Base-by-base conservation (phyloP, 306 rosid species). In the Sesbania bispinosa region DNA sequence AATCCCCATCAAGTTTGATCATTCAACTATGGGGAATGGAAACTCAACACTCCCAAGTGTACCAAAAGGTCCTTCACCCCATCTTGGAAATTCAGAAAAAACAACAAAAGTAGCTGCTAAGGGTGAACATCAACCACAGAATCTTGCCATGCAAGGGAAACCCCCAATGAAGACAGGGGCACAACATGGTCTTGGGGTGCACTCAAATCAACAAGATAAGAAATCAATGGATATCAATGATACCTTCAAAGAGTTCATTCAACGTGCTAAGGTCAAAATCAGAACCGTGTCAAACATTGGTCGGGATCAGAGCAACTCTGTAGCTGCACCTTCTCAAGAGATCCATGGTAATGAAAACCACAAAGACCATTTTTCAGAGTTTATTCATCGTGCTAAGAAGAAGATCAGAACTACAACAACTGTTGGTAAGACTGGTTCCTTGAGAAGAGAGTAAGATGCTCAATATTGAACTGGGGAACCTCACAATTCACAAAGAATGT, bases 351-450 rank as follows among this genome's bases (percentile, higher is more conserved):
- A 46, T 16, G 90, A 69, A 8, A 20, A 46, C 41, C 57, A 18
- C 0, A 72, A 63, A 30, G 88, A 89, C 24, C 77, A 72, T 3
- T 82, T 82, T 52, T 73, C 84, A 0, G 88, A 81, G 26, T 90
- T 76, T 32, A 86, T 88, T 63, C 68, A 69, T 1, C 74, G 43
- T 5, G 79, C 69, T 6, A 83, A 64, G 83, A 72, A 54, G 67
- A 90, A 69, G 80, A 67, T 88, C 59, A 76, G 85, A 43, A 24
- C 84, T 60, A 48, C 80, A 29, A 78, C 92, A 1, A 67, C 21
- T 0, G 43, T 41, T 27, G 63, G 89, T 38, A 85, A 71, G 65
- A 55, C 7, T 8, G 11, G 50, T 8, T 74, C 87, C 52, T 72
- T 78, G 33, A 87, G 77, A 48, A 66, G 80, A 72, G 67, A 83